Evolutionary conservation across 1,284 basidiomycete genomes (phyloP), one percentile per base, ranked within the genome.

Genomic region (Fistulinella cinereoalba): DNA sequence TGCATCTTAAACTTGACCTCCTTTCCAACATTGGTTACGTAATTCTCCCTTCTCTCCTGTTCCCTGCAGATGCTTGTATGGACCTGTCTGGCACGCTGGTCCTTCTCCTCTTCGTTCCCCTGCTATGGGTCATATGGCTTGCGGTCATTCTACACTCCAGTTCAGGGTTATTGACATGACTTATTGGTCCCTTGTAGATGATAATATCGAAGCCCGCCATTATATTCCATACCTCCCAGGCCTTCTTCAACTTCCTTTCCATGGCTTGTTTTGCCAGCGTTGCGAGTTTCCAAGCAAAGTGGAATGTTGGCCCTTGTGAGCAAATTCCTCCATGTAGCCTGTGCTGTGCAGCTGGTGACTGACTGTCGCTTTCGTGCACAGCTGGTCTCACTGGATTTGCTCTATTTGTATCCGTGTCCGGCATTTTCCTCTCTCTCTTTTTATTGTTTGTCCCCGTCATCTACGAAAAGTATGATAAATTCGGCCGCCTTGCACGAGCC

Each of bases 211-310:
- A 89, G 71, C 83, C 85, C 10, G 75, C 81, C 48, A 85, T 90
- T 58, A 74, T 89, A 40, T 83, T 84, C 64, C 80, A 87, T 64
- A 66, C 76, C 19, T 80, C 76, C 2, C 84, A 93, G 73, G 76
- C 81, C 45, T 92, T 95, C 74, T 91, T 94, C 79, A 85, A 87
- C 63, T 94, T 95, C 62, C 75, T 95, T 38, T 82, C 88, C 10
- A 86, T 94, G 80, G 87, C 84, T 45, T 92, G 88, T 61, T 92
- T 90, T 60, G 92, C 85, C 4, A 85, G 85, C 54, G 86, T 92
- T 3, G 92, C 92, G 0, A 74, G 75, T 18, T 96, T 95, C 65
- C 92, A 96, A 57, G 83, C 85, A 6, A 85, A 87, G 57, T 92
- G 81, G 80, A 57, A 72, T 16, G 77, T 94, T 33, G 87, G 88